A percentile compares a stretch with the other conserved stretches of the same genome.
Conservation (phyloP, 1,139 yeast species). For the Lodderomyces jiufengensis region DNA sequence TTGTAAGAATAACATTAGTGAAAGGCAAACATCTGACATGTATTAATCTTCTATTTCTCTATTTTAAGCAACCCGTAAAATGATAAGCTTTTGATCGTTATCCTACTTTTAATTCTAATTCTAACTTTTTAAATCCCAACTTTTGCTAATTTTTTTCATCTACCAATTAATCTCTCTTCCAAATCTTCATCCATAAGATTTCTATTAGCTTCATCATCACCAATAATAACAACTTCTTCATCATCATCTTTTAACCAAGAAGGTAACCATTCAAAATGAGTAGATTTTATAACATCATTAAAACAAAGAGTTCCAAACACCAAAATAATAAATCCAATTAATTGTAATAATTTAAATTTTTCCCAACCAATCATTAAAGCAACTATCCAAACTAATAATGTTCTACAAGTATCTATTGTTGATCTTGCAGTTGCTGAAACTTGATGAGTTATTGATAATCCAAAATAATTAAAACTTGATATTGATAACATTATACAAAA, state of each 20-base stretch:
- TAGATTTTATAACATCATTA: slow-evolving; percentile 62
- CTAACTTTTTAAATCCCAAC: too few relatives aligned
- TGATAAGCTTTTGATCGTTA: too few relatives aligned
- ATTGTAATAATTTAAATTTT: slow-evolving; percentile 55
- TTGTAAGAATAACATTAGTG: too few relatives aligned
- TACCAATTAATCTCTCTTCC: slow-evolving; percentile 7
- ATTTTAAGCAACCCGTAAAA: too few relatives aligned
- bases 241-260: slow-evolving; percentile 28
- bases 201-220: slow-evolving; percentile 27
- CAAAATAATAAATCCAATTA: slow-evolving; percentile 58
- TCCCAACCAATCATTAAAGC: slow-evolving; percentile 71
- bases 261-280: slow-evolving; percentile 46
- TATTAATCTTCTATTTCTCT: too few relatives aligned
- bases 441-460: slow-evolving; percentile 62
- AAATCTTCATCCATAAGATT: slow-evolving; percentile 15
- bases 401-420: slow-evolving; percentile 76
- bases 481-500: slow-evolving; percentile 68
- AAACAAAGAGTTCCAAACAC: slow-evolving; percentile 75
- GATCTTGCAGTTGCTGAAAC: slow-evolving; percentile 77
- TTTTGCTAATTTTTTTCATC: too few relatives aligned
- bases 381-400: slow-evolving; percentile 73
- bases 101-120: not conserved
- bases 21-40: too few relatives aligned
- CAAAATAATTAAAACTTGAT: slow-evolving; percentile 70
- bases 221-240: slow-evolving; percentile 28